Conservation (phyloP, 2,329 filamentous ascomycete species). For the Fusarium chlamydosporum region DNA sequence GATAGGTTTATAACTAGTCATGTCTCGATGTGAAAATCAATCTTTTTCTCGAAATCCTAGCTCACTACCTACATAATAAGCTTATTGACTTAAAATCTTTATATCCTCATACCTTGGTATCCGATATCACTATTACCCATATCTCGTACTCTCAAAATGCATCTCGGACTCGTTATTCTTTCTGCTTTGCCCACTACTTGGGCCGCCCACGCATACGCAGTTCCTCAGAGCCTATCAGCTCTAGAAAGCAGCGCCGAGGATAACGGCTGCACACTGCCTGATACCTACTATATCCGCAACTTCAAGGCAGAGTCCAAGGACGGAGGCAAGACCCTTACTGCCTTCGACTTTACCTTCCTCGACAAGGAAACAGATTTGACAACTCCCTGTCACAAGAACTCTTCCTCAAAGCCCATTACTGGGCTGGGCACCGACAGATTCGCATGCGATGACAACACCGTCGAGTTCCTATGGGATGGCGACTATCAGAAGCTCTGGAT, state of each 20-base stretch:
- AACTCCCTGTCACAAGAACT: slow-evolving; percentile 62
- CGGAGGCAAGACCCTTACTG: slow-evolving; percentile 52
- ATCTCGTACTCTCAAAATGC: slow-evolving; percentile 35
- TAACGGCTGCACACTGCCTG: slow-evolving; percentile 56
- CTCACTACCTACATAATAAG: background rate
- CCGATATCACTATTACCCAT: background rate
- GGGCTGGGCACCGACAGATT: slow-evolving; percentile 54
- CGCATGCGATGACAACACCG: slow-evolving; percentile 58
- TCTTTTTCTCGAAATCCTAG: slow-evolving; percentile 6
- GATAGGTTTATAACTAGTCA: slow-evolving; percentile 36
- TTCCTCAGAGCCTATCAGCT: slow-evolving; percentile 48
- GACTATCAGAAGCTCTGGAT: slow-evolving; percentile 55
- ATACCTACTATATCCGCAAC: slow-evolving; percentile 57
- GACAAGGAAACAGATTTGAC: slow-evolving; percentile 58
- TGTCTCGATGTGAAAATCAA: slow-evolving; percentile 12
- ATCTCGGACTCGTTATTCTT: slow-evolving; percentile 39
- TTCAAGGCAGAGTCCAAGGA: slow-evolving; percentile 56
- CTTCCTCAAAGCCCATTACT: slow-evolving; percentile 55
- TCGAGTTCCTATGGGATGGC: slow-evolving; percentile 61
- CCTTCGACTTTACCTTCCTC: slow-evolving; percentile 59
- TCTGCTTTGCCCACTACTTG: slow-evolving; percentile 44
- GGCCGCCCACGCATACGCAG: slow-evolving; percentile 49
- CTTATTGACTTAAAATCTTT: background rate
- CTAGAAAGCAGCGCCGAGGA: slow-evolving; percentile 45
- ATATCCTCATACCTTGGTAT: background rate